Evolutionary conservation across 805 yeast genomes (phyloP).

Genomic region (Grigorovia humatica): DNA sequence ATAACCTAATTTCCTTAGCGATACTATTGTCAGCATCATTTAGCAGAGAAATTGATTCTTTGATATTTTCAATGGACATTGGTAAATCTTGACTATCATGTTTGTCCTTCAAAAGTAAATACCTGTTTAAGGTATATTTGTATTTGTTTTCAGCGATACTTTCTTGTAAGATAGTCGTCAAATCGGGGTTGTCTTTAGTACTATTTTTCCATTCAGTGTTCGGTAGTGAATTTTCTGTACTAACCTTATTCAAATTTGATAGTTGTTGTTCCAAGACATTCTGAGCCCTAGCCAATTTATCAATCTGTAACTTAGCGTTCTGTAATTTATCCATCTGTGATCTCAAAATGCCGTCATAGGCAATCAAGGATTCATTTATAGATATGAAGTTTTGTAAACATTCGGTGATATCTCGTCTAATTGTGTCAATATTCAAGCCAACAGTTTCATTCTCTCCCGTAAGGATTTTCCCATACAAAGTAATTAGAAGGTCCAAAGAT

Average conservation of each 20-base stretch:
- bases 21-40: slow-evolving; percentile 6
- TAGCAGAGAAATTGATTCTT: slow-evolving; percentile 7
- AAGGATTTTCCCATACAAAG: slow-evolving; percentile 16
- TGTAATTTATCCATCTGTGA: slow-evolving; percentile 11
- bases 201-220: no score
- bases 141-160: not conserved
- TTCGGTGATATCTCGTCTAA: slow-evolving; percentile 20
- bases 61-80: not conserved
- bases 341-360: slow-evolving; percentile 19
- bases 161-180: not conserved
- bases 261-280: slow-evolving; percentile 3
- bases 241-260: not conserved
- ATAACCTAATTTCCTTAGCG: slow-evolving; percentile 11
- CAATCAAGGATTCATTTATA: slow-evolving; percentile 18
- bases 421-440: slow-evolving; percentile 4
- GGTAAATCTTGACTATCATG: not conserved
- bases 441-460: slow-evolving; percentile 7
- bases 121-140: not conserved
- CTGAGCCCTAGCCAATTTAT: slow-evolving; percentile 7
- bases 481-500: not conserved
- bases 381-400: slow-evolving; percentile 22
- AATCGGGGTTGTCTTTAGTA: not conserved
- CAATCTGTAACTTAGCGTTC: slow-evolving; percentile 8
- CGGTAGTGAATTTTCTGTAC: not conserved
- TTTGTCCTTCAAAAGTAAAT: not conserved